Evolutionary conservation across 805 yeast genomes (phyloP).

Genomic region (Scheffersomyces amazonensis): DNA sequence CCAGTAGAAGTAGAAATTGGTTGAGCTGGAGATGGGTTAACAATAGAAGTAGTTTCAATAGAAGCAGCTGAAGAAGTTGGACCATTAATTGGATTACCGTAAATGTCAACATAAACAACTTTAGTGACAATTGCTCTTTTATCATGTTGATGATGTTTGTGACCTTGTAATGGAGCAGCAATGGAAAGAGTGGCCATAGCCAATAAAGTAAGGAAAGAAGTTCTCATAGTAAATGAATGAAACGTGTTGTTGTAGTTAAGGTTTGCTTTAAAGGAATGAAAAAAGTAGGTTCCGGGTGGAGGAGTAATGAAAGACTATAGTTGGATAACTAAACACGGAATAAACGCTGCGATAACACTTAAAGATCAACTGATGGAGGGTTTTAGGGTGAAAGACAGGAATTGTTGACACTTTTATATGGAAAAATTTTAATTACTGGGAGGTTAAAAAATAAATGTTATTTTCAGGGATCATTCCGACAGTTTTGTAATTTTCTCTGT

Average conservation of each 20-base stretch:
- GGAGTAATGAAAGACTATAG: conserved; percentile 10
- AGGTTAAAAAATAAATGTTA: not conserved
- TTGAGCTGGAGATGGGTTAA: conserved; percentile 5
- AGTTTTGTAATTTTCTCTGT: no score
- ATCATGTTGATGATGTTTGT: conserved; percentile 34
- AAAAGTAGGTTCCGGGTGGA: no score
- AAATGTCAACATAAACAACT: conserved; percentile 30
- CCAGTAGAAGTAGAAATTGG: conserved; percentile 7
- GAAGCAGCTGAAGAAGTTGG: conserved; percentile 11
- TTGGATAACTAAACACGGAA: conserved; percentile 4
- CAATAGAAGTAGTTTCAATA: conserved; percentile 7
- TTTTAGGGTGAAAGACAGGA: not conserved
- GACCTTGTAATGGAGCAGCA: conserved; percentile 33
- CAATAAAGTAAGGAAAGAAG: conserved; percentile 21
- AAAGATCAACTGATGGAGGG: not conserved
- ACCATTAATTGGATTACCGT: conserved; percentile 35
- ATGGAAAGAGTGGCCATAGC: conserved; percentile 23
- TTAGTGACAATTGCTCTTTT: conserved; percentile 40
- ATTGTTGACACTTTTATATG: not conserved
- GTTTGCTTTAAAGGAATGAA: not conserved
- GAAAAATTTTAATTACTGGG: not conserved
- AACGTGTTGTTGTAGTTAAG: not conserved
- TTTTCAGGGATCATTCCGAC: no score
- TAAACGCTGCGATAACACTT: not conserved
- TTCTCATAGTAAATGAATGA: conserved; percentile 21